Evolutionary conservation across 129 eudicot species (phyloP).

Genomic region (Pittosporum tobira): DNA sequence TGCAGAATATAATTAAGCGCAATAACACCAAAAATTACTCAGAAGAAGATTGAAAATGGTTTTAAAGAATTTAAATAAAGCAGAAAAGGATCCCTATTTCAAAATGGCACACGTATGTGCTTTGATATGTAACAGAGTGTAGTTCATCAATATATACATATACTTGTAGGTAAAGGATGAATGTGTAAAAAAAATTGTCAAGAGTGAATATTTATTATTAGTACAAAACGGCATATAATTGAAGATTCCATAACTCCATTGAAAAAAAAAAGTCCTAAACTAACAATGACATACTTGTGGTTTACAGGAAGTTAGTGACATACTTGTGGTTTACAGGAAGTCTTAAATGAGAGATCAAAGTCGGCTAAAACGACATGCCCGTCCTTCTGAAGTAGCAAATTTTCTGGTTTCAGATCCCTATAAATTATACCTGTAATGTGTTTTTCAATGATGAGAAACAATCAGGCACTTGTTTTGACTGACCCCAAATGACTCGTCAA

Average conservation of each 20-base stretch:
- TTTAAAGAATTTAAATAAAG: too few species aligned
- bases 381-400: constrained; percentile 72
- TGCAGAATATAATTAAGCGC: constrained; percentile 15
- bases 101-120: background rate
- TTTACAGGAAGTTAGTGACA: constrained; percentile 12
- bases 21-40: background rate
- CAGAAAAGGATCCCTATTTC: background rate
- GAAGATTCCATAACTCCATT: too few species aligned
- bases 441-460: background rate
- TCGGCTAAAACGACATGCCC: constrained; percentile 89
- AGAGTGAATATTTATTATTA: too few species aligned
- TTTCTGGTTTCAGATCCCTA: constrained; percentile 96
- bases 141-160: background rate
- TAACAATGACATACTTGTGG: too few species aligned
- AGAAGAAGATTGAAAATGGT: background rate
- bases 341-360: constrained; percentile 85
- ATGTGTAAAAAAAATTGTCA: too few species aligned
- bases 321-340: constrained; percentile 92
- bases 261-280: background rate
- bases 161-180: background rate
- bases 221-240: too few species aligned
- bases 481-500: background rate
- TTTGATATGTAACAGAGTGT: background rate
- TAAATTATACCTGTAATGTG: constrained; percentile 66
- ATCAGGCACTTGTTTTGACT: background rate